A percentile compares a stretch with the other conserved stretches of the same genome.
Conservation (phyloP, 495 filamentous ascomycete genomes). For the Zalerion maritima region DNA sequence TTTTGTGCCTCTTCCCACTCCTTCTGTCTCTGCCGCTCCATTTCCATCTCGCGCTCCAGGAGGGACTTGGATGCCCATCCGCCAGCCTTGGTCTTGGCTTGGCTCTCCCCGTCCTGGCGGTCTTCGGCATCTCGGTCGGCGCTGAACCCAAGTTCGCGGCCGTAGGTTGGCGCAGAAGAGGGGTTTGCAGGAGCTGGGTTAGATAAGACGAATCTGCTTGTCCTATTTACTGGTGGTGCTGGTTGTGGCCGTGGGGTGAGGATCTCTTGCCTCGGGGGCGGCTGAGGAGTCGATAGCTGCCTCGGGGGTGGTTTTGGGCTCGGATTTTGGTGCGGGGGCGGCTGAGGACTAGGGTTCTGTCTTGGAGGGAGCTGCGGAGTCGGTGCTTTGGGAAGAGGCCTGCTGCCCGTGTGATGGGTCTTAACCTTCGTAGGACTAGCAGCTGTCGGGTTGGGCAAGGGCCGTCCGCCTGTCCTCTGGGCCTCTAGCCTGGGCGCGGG, state of each 20-base stretch:
- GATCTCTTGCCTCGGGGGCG: slow-evolving; percentile 6
- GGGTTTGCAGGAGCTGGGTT: slow-evolving; percentile 23
- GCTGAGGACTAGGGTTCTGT: slow-evolving; percentile 6
- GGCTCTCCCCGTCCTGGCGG: slow-evolving; percentile 44
- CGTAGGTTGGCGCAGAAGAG: slow-evolving; percentile 32
- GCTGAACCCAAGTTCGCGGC: slow-evolving; percentile 39
- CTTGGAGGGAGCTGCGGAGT: slow-evolving; percentile 15
- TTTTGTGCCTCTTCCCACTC: slow-evolving; percentile 94
- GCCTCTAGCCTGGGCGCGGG: too few relatives aligned
- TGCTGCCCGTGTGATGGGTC: slow-evolving; percentile 9
- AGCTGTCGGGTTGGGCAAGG: slow-evolving; percentile 29
- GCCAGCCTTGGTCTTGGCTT: slow-evolving; percentile 55
- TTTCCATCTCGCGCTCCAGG: slow-evolving; percentile 90
- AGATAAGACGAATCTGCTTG: slow-evolving; percentile 27
- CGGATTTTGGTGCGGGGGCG: slow-evolving; percentile 12
- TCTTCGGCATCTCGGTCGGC: slow-evolving; percentile 58
- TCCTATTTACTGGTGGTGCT: slow-evolving; percentile 16
- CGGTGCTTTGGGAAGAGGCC: slow-evolving; percentile 19
- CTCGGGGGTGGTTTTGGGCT: slow-evolving; percentile 13
- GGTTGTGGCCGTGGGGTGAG: slow-evolving; percentile 17
- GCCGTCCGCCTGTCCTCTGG: slow-evolving; percentile 13
- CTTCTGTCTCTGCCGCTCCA: slow-evolving; percentile 77
- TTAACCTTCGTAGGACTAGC: slow-evolving; percentile 9
- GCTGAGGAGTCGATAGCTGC: slow-evolving; percentile 8
- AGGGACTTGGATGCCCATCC: slow-evolving; percentile 71